phyloP scores from a whole-genome alignment of 2,329 filamentous ascomycete genomes.

The Colletotrichum orbiculare region DNA sequence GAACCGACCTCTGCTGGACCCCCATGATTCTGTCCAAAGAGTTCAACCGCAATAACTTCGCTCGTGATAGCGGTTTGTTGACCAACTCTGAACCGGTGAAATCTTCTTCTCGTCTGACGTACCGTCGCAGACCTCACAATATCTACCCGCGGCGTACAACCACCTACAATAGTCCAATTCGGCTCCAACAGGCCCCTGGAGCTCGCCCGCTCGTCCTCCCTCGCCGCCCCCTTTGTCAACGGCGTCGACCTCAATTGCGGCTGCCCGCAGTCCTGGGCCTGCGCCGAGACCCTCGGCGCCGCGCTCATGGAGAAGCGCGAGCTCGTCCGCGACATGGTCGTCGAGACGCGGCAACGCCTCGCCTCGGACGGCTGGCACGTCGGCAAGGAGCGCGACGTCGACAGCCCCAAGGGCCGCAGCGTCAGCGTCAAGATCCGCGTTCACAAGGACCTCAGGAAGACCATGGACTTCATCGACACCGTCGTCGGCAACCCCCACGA shows the following conservation, averaged over 20 bases:
- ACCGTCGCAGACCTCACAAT: slow-evolving; percentile 66
- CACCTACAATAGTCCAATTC: slow-evolving; percentile 75
- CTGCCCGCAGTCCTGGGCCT: slow-evolving; percentile 79
- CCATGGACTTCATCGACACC: slow-evolving; percentile 71
- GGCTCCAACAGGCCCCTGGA: slow-evolving; percentile 71
- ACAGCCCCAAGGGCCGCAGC: slow-evolving; percentile 60
- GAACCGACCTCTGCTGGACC: slow-evolving; percentile 75
- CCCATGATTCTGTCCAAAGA: slow-evolving; percentile 79
- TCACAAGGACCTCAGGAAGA: slow-evolving; percentile 70
- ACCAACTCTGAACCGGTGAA: neutral
- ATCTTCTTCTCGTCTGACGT: neutral
- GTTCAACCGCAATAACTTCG: slow-evolving; percentile 70
- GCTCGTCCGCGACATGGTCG: slow-evolving; percentile 74
- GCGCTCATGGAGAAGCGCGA: slow-evolving; percentile 75
- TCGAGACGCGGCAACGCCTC: slow-evolving; percentile 65
- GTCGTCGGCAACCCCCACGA: slow-evolving; percentile 65
- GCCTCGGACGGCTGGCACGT: slow-evolving; percentile 64
- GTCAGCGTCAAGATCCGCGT: slow-evolving; percentile 79
- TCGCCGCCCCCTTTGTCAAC: slow-evolving; percentile 70
- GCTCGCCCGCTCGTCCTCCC: slow-evolving; percentile 69
- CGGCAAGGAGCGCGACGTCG: slow-evolving; percentile 53
- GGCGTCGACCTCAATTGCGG: slow-evolving; percentile 80
- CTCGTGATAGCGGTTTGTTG: slow-evolving; percentile 67
- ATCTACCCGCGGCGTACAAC: slow-evolving; percentile 61
- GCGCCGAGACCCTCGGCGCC: slow-evolving; percentile 74